These are phyloP conservation scores for Arabis hirsuta DNA, from an alignment of 345 rosid species.

Conservation along the genomic window DNA sequence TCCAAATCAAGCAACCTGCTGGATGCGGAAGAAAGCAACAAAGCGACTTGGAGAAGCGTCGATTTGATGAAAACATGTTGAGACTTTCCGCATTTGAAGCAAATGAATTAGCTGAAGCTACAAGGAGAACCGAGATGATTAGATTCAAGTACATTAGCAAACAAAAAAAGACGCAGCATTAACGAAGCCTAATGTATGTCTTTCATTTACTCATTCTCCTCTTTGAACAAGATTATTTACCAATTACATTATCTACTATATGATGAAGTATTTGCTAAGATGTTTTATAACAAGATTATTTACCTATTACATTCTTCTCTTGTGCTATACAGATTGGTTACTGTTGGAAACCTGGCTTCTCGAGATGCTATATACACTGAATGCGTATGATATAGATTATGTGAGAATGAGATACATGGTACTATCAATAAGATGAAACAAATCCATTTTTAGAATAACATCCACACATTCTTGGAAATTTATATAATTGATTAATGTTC, in stretches of 20 bases:
- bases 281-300: no score
- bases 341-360: no score
- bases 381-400: neutral
- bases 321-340: no score
- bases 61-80: neutral
- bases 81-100: neutral
- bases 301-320: no score
- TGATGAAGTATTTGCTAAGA: no score
- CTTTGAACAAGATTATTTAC: no score
- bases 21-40: neutral
- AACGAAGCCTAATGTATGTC: neutral
- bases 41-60: neutral
- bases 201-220: no score
- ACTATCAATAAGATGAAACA: conserved; percentile 1
- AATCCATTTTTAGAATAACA: neutral
- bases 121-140: neutral
- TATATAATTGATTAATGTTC: neutral
- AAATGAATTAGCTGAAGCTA: neutral
- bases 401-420: neutral
- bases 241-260: no score
- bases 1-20: neutral
- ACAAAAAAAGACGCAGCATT: neutral
- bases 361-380: no score
- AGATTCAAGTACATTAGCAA: neutral
- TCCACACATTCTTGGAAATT: conserved; percentile 2